Evolutionary conservation across 176 grass and related monocot species (phyloP).

Genomic region (Themeda triandra): DNA sequence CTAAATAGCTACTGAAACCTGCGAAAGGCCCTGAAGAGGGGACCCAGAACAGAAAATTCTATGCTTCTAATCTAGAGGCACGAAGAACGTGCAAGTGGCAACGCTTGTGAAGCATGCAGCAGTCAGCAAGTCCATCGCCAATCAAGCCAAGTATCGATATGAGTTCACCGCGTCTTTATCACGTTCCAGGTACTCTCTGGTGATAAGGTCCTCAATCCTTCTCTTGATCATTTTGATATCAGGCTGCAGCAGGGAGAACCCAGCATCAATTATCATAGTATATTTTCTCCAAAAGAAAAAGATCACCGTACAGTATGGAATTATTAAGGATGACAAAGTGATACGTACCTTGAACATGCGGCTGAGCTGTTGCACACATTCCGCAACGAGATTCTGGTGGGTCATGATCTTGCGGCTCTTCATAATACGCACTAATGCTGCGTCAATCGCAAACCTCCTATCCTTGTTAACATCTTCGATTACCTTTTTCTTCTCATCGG

Average conservation of each 20-base stretch:
- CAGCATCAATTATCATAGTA: background rate
- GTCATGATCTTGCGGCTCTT: constrained; percentile 85
- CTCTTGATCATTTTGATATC: constrained; percentile 87
- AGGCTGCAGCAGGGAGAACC: constrained; percentile 39
- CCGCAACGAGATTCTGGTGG: constrained; percentile 76
- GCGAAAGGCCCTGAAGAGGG: no score
- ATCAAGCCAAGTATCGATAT: constrained; percentile 78
- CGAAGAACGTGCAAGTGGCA: background rate
- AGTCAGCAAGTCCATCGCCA: background rate
- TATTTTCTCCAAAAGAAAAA: background rate
- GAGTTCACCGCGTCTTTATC: constrained; percentile 61
- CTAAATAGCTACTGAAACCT: no score
- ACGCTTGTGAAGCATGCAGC: background rate
- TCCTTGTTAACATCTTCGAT: constrained; percentile 95
- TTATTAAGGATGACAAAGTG: background rate
- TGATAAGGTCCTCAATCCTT: constrained; percentile 79
- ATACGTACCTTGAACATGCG: constrained; percentile 84
- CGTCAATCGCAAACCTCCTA: constrained; percentile 80
- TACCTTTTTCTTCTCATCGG: constrained; percentile 91
- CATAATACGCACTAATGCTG: constrained; percentile 90
- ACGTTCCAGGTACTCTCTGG: constrained; percentile 76
- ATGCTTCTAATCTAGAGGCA: background rate
- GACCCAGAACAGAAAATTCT: no score
- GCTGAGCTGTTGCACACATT: constrained; percentile 87
- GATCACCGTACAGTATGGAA: no score